Conservation (phyloP, 1,139 yeast species). For the Saccharomyces hybrid region DNA sequence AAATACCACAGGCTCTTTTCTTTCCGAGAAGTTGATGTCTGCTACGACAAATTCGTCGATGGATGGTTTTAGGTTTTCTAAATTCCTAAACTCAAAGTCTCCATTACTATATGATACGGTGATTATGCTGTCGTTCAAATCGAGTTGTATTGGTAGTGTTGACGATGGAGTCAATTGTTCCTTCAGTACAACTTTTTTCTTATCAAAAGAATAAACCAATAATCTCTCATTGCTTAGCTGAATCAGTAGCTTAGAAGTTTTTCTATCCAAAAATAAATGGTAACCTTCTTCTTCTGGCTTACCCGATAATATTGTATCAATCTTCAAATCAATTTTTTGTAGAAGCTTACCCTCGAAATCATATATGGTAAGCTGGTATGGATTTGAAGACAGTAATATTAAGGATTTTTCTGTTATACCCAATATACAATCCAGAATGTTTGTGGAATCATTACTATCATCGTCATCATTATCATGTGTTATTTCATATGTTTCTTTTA, state of each 20-base stretch:
- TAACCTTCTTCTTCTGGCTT: conserved; percentile 7
- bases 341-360: conserved; percentile 25
- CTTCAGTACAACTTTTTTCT: conserved; percentile 21
- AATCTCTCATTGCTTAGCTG: conserved; percentile 17
- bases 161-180: conserved; percentile 2
- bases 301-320: conserved; percentile 6
- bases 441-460: conserved; percentile 2
- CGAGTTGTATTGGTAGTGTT: neutral
- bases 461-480: neutral
- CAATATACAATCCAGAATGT: conserved; percentile 16
- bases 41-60: neutral
- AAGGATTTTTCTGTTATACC: conserved; percentile 32
- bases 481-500: neutral
- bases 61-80: neutral
- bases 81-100: neutral
- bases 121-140: neutral
- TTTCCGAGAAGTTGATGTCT: neutral
- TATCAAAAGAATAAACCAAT: conserved; percentile 29
- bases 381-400: conserved; percentile 19
- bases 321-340: conserved; percentile 21
- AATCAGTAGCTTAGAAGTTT: conserved; percentile 26
- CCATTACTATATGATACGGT: neutral
- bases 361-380: conserved; percentile 23
- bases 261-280: conserved; percentile 23
- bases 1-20: neutral